phyloP scores from a whole-genome alignment of 495 filamentous ascomycete species.

The Aspergillus steynii region DNA sequence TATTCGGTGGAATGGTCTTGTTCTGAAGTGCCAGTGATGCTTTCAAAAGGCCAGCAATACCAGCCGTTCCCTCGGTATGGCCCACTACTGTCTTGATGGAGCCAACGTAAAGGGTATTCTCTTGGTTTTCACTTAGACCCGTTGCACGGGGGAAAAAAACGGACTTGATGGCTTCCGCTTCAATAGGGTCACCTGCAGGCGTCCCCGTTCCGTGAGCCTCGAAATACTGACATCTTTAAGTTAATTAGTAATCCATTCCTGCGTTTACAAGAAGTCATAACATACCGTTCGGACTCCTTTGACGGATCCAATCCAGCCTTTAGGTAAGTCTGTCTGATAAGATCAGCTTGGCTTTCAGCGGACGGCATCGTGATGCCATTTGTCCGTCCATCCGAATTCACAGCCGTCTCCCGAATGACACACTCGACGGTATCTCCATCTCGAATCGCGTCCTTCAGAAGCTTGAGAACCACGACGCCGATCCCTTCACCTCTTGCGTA shows the following conservation, averaged over 20 bases:
- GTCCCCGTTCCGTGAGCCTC: conserved; percentile 52
- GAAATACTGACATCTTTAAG: conserved; percentile 14
- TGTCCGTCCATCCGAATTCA: conserved; percentile 35
- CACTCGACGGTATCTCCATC: conserved; percentile 35
- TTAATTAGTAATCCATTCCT: background rate
- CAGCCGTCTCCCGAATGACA: conserved; percentile 30
- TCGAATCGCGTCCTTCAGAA: conserved; percentile 23
- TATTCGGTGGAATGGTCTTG: conserved; percentile 50
- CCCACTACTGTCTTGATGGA: conserved; percentile 51
- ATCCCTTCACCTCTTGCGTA: conserved; percentile 47
- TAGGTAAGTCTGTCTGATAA: conserved; percentile 49
- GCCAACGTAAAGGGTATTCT: conserved; percentile 34
- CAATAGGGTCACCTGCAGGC: conserved; percentile 36
- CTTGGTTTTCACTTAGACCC: background rate
- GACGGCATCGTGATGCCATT: conserved; percentile 59
- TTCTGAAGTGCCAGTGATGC: conserved; percentile 49
- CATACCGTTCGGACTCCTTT: conserved; percentile 6
- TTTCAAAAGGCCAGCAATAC: conserved; percentile 59
- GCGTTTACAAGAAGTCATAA: background rate
- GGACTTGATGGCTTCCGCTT: conserved; percentile 41
- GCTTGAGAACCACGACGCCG: conserved; percentile 34
- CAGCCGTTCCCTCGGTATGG: conserved; percentile 52
- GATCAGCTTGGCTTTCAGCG: conserved; percentile 47
- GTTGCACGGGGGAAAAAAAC: conserved; percentile 30
- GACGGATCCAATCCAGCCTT: conserved; percentile 34